These are phyloP conservation scores for Phaeosphaeriaceae sp. DNA, from an alignment of 2,329 filamentous ascomycete genomes.

Conservation along the genomic window DNA sequence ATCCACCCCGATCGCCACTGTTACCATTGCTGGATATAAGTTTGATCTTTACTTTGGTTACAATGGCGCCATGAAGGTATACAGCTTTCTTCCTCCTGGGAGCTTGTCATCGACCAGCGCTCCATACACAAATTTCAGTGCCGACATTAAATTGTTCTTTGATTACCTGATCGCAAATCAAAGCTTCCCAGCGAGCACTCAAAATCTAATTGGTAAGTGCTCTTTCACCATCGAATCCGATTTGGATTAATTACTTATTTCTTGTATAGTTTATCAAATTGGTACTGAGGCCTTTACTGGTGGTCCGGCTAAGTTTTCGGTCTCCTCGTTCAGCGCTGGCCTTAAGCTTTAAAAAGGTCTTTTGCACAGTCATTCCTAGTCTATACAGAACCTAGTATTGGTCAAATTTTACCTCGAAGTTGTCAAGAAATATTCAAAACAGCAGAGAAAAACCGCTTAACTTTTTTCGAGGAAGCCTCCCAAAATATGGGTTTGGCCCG, in stretches of 20 bases:
- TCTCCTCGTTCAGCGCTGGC: constrained; percentile 3
- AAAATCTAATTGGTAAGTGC: constrained; percentile 17
- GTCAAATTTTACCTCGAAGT: too few relatives aligned
- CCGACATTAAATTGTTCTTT: constrained; percentile 63
- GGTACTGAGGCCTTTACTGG: constrained; percentile 19
- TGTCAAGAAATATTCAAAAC: too few relatives aligned
- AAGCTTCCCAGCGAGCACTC: constrained; percentile 37
- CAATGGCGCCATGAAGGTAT: constrained; percentile 65
- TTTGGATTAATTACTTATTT: not conserved
- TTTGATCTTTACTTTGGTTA: constrained; percentile 64
- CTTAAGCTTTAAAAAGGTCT: not conserved
- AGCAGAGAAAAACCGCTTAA: too few relatives aligned
- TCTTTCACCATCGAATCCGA: not conserved
- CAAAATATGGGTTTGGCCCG: too few relatives aligned
- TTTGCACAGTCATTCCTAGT: too few relatives aligned
- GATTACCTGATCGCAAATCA: constrained; percentile 58
- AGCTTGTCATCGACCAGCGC: not conserved
- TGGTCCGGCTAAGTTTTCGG: constrained; percentile 11
- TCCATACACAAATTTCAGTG: constrained; percentile 52
- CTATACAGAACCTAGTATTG: too few relatives aligned
- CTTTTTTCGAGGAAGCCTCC: too few relatives aligned
- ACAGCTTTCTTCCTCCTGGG: constrained; percentile 56
- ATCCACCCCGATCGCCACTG: constrained; percentile 7
- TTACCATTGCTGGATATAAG: constrained; percentile 56
- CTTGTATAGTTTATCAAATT: constrained; percentile 9